Evolutionary conservation across 257 asterid genomes (phyloP).

Genomic region (Gardenia jasminoides): DNA sequence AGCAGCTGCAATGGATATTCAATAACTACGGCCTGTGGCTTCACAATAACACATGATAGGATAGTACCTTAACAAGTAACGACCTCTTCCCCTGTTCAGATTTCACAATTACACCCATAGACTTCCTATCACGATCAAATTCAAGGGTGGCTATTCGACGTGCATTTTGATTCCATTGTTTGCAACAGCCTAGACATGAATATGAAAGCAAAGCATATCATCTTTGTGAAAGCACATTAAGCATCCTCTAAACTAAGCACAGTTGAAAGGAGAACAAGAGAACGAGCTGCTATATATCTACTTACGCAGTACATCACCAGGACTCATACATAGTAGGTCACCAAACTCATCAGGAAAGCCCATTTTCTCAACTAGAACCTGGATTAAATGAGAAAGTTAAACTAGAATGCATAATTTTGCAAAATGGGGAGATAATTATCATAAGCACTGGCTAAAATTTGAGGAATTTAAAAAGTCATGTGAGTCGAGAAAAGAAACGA

Average conservation of each 20-base stretch:
- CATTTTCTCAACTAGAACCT: constrained; percentile 99
- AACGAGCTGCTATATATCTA: neutral
- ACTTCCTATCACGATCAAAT: constrained; percentile 95
- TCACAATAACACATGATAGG: neutral
- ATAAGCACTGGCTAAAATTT: too few relatives aligned
- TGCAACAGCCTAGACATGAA: constrained; percentile 55
- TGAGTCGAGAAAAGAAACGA: neutral
- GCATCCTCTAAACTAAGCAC: constrained; percentile 10
- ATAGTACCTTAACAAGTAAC: constrained; percentile 76
- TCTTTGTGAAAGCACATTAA: too few relatives aligned
- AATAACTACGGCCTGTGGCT: neutral
- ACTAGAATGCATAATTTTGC: too few relatives aligned
- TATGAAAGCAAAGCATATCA: too few relatives aligned
- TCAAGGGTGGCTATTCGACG: constrained; percentile 93
- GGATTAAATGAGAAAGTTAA: constrained; percentile 4
- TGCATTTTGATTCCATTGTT: constrained; percentile 65
- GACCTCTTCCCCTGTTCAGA: constrained; percentile 61
- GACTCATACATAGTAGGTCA: constrained; percentile 46
- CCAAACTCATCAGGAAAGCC: constrained; percentile 67
- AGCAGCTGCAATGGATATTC: neutral
- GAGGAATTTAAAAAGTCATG: neutral
- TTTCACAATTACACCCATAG: constrained; percentile 90
- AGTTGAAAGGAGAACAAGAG: neutral
- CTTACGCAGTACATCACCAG: constrained; percentile 70
- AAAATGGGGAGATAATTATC: too few relatives aligned